These are phyloP conservation scores for Keithomyces neogunnii DNA, from an alignment of 2,329 filamentous ascomycete genomes.

Conservation along the genomic window DNA sequence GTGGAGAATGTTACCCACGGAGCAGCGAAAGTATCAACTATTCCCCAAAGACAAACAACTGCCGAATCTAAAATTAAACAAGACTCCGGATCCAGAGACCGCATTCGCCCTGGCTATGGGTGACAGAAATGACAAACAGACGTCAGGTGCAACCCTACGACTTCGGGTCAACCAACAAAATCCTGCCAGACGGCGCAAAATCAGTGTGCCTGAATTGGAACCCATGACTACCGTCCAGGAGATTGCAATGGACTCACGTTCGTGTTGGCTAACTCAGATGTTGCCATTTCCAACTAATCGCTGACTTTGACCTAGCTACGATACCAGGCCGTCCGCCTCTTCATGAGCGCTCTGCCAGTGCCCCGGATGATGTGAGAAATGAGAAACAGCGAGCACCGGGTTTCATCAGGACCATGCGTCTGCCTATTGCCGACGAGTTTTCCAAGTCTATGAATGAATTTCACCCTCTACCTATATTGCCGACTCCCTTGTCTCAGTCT, in stretches of 20 bases:
- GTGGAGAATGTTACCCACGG: conserved; percentile 52
- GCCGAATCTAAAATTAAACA: conserved; percentile 29
- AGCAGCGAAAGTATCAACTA: conserved; percentile 50
- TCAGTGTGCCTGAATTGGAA: conserved; percentile 55
- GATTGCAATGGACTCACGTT: conserved; percentile 61
- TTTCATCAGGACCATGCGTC: neutral
- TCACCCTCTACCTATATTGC: conserved; percentile 14
- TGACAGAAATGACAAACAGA: conserved; percentile 32
- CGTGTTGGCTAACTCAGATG: conserved; percentile 21
- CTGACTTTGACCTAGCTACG: conserved; percentile 38
- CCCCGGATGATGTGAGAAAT: conserved; percentile 27
- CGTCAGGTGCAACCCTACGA: conserved; percentile 30
- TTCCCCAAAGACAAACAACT: conserved; percentile 47
- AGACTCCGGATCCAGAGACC: conserved; percentile 42
- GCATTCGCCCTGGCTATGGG: conserved; percentile 34
- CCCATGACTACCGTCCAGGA: conserved; percentile 64
- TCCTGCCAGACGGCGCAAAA: conserved; percentile 50
- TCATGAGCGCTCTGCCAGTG: conserved; percentile 56
- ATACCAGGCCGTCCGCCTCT: conserved; percentile 57
- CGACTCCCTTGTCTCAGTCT: conserved; percentile 42
- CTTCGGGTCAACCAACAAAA: conserved; percentile 50
- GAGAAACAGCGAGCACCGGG: conserved; percentile 8
- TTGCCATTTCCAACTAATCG: conserved; percentile 10
- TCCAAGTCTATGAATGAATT: conserved; percentile 15
- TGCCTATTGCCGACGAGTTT: conserved; percentile 14